These are phyloP conservation scores for Alternaria dauci DNA, from an alignment of 2,329 filamentous ascomycete genomes.

Conservation along the genomic window DNA sequence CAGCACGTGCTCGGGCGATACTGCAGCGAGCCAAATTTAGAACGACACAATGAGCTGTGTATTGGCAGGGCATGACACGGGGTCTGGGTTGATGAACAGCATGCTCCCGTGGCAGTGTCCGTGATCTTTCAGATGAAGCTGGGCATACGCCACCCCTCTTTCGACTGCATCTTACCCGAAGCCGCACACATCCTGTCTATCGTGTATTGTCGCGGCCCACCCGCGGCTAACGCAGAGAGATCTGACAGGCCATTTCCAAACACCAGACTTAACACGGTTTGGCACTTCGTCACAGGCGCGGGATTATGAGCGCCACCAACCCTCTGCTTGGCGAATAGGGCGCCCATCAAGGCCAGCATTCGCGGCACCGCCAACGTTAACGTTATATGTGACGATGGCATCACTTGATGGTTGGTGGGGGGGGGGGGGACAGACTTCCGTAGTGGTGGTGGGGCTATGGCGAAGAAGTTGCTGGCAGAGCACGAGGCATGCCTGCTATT, in stretches of 20 bases:
- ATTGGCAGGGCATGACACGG: constrained; percentile 26
- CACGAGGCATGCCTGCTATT: constrained; percentile 9
- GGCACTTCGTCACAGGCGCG: constrained; percentile 33
- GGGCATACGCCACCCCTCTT: constrained; percentile 31
- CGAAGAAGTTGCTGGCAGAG: neutral
- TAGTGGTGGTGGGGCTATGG: neutral
- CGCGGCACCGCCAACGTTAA: constrained; percentile 27
- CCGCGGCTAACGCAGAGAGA: constrained; percentile 28
- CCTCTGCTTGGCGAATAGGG: constrained; percentile 28
- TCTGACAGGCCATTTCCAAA: constrained; percentile 36
- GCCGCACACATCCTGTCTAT: constrained; percentile 26
- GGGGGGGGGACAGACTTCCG: neutral
- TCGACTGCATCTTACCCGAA: constrained; percentile 29
- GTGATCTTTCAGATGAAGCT: constrained; percentile 33
- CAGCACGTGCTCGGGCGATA: constrained; percentile 30
- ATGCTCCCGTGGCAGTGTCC: constrained; percentile 35
- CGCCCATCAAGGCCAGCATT: constrained; percentile 24
- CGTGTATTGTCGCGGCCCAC: constrained; percentile 30
- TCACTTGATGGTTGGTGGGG: constrained; percentile 17
- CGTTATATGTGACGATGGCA: constrained; percentile 18
- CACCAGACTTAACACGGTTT: constrained; percentile 36
- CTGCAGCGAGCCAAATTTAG: constrained; percentile 29
- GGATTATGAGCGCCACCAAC: constrained; percentile 43
- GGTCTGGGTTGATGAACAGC: constrained; percentile 18
- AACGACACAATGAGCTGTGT: constrained; percentile 19